Evolutionary conservation across 2,329 filamentous ascomycete species (phyloP), one percentile per base, ranked within the genome.

Genomic region (Ceratocystis destructans): DNA sequence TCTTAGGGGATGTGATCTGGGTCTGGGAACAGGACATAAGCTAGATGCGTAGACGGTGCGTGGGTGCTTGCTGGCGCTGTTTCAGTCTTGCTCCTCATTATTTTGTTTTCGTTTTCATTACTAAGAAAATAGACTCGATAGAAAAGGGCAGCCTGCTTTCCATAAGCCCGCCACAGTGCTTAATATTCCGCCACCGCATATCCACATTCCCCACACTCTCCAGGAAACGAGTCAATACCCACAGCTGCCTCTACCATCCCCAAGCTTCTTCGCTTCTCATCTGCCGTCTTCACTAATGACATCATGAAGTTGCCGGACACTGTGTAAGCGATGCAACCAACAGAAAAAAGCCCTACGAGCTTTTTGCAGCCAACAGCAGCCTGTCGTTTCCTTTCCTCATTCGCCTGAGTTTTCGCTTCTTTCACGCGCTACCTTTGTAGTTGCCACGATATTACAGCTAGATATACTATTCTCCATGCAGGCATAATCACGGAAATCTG

Each of bases 241-340:
- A 20, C 10, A 7, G 8, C 15, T 53, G 48, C 22, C 48, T 53
- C 22, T 15, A 28, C 22, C 48, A 53, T 28, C 10, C 48, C 22
- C 20, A 25, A 25, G 48, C 12, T 28, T 53, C 48, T 41, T 41
- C 37, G 37, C 10, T 41, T 41, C 10, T 5, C 37, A 41, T 41
- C 37, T 53, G 25, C 25, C 25, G 48, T 17, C 48, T 28, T 53
- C 20, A 25, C 22, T 25, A 41, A 53, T 50, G 48, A 50, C 48
- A 53, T 53, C 48, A 53, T 53, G 20, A n/a, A 8, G 2, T 22
- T n/a, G 7, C 20, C 10, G 46, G 48, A 15, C 48, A 53, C 48
- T 53, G 48, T 53, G 48, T 53, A 53, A 53, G 48, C 48, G 37
- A 53, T 53, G 48, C 48, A 50, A 20, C 17, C 48, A 50, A 50